Evolutionary conservation across 2,329 filamentous ascomycete genomes (phyloP), one percentile per base, ranked within the genome.

Genomic region (Fusarium paranaense): DNA sequence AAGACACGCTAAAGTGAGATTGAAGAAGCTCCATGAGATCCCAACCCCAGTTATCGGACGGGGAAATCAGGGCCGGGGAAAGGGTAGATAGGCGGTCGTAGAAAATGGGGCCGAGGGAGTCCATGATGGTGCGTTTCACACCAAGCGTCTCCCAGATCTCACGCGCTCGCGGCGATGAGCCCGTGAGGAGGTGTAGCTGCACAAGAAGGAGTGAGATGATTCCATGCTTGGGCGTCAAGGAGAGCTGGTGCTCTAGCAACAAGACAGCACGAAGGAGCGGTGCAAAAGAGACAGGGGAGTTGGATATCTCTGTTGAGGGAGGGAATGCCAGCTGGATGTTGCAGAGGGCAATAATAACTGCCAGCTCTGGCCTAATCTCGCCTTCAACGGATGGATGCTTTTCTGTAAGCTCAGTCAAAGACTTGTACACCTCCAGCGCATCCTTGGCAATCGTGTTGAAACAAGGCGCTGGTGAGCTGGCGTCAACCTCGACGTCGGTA

Each of bases 51-150:
- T 72, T 72, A 5, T 84, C 82, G 54, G 78, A 75, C 13, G 81
- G 71, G 20, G 81, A 77, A 71, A 86, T 71, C 64, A 84, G 69
- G 10, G 76, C 73, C 0, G 89, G 89, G 0, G 88, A 82, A 3
- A 90, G 78, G 1, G 84, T 87, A 1, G 88, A 87, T 7, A 90
- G 80, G 2, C 89, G 85, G 75, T 91, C 89, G 69, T 88, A 87
- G 67, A 89, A 89, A 2, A 89, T 80, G 0, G 88, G 86, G 4
- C 83, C 88, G 1, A 91, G 82, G 0, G 88, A 87, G 70, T 90
- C 88, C n/a, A 89, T 85, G 32, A 90, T 88, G 0, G 87, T 88
- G 25, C 89, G 85, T 79, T 91, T 91, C 2, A 91, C 85, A 4
- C 85, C 87, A 11, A 90, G 82, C 0, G 83, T 83, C 13, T 83